These are phyloP conservation scores for Triangularia verruculosa DNA, from an alignment of 2,329 filamentous ascomycete genomes.

Conservation along the genomic window DNA sequence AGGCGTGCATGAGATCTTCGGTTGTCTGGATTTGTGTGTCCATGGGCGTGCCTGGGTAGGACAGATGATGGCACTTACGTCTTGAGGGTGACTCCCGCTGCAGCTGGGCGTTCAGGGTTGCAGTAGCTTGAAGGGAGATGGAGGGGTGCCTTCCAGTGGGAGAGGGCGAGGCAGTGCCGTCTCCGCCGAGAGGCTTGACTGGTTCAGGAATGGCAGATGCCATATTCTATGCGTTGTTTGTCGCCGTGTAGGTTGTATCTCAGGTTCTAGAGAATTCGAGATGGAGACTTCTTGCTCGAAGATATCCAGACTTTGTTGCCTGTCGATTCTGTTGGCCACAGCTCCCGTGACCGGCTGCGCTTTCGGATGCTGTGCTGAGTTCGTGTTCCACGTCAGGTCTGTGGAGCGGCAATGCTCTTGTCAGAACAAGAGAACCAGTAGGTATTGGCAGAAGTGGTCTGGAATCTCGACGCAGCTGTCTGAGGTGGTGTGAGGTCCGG, in stretches of 20 bases:
- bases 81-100: conserved; percentile 58
- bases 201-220: conserved; percentile 27
- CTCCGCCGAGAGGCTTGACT: conserved; percentile 35
- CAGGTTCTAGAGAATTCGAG: background rate
- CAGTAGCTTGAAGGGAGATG: conserved; percentile 70
- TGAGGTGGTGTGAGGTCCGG: conserved; percentile 2
- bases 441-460: background rate
- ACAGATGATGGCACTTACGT: conserved; percentile 43
- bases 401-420: conserved; percentile 18
- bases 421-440: conserved; percentile 4
- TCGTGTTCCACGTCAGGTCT: background rate
- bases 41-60: background rate
- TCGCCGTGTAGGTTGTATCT: background rate
- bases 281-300: background rate
- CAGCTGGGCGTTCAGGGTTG: conserved; percentile 73
- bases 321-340: background rate
- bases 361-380: background rate
- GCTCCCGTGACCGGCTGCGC: background rate
- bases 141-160: conserved; percentile 58
- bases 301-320: background rate
- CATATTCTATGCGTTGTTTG: conserved; percentile 34
- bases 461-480: background rate
- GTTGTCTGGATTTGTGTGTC: background rate
- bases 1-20: background rate
- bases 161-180: conserved; percentile 55